Conservation (phyloP, 2,329 filamentous ascomycete species). For the Boeremia exigua region DNA sequence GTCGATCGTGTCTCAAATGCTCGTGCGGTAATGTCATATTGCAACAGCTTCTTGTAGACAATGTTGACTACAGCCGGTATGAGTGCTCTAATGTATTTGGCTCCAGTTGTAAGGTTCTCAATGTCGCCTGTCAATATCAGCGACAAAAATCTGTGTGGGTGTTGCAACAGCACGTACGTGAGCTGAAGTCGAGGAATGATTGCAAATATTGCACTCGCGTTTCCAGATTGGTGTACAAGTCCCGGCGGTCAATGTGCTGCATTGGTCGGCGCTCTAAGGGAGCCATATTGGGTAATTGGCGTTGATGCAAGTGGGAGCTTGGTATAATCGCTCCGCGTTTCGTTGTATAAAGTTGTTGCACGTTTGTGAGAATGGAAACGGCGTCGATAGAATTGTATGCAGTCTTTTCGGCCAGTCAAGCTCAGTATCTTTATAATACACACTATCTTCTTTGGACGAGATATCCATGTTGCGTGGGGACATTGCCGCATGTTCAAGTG, state of each 20-base stretch:
- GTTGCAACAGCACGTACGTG: constrained; percentile 57
- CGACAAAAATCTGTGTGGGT: not conserved
- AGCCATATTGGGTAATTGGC: constrained; percentile 24
- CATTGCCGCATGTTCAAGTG: constrained; percentile 9
- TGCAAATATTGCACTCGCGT: constrained; percentile 74
- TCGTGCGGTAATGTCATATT: constrained; percentile 81
- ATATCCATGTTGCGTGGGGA: constrained; percentile 2
- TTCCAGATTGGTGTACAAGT: constrained; percentile 74
- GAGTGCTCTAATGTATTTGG: constrained; percentile 80
- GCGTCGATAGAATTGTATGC: not conserved
- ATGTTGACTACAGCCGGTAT: constrained; percentile 85
- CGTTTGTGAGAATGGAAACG: not conserved
- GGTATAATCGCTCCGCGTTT: not conserved
- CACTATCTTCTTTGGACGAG: not conserved
- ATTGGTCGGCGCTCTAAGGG: constrained; percentile 40
- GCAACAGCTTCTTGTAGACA: constrained; percentile 80
- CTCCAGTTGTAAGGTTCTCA: constrained; percentile 70
- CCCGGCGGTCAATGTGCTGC: constrained; percentile 71
- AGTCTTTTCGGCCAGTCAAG: not conserved
- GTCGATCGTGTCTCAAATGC: constrained; percentile 69
- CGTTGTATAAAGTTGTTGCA: not conserved
- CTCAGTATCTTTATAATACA: constrained; percentile 14
- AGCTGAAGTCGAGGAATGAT: constrained; percentile 76
- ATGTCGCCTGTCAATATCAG: constrained; percentile 62
- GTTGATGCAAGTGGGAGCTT: not conserved